Conservation (phyloP, 306 rosid species). For the Sechiopsis laciniata region DNA sequence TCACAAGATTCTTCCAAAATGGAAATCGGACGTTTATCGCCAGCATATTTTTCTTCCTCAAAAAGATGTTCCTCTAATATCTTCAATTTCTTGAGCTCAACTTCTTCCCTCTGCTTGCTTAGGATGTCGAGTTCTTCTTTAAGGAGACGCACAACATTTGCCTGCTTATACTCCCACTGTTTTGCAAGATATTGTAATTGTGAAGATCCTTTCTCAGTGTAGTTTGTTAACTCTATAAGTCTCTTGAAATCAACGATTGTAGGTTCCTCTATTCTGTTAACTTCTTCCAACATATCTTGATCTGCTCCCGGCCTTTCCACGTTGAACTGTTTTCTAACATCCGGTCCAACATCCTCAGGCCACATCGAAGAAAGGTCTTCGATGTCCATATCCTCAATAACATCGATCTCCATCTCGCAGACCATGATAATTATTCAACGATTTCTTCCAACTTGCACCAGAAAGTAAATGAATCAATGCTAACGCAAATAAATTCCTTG, state of each 20-base stretch:
- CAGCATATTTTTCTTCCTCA: conserved; percentile 62
- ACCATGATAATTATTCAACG: conserved; percentile 45
- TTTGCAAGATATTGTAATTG: conserved; percentile 70
- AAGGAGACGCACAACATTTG: conserved; percentile 78
- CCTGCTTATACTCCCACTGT: conserved; percentile 89
- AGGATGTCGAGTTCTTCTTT: conserved; percentile 78
- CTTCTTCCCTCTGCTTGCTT: conserved; percentile 65
- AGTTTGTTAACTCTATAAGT: conserved; percentile 72
- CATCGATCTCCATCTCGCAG: conserved; percentile 73
- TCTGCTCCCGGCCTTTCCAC: conserved; percentile 80
- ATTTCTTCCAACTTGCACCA: conserved; percentile 39
- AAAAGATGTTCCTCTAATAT: conserved; percentile 68
- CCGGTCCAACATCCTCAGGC: conserved; percentile 87
- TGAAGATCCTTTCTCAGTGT: conserved; percentile 78
- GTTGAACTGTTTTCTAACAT: conserved; percentile 75
- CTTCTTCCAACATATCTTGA: conserved; percentile 87
- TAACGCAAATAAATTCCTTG: conserved; percentile 9
- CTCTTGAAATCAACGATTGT: conserved; percentile 77
- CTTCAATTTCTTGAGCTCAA: conserved; percentile 80
- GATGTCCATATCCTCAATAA: conserved; percentile 71
- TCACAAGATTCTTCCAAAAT: conserved; percentile 76
- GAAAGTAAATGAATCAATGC: conserved; percentile 21
- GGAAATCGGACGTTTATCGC: conserved; percentile 76
- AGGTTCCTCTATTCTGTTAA: conserved; percentile 67
- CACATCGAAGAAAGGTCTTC: conserved; percentile 90